Evolutionary conservation across 2,329 filamentous ascomycete genomes (phyloP).

Genomic region (Fusarium gaditjirri): DNA sequence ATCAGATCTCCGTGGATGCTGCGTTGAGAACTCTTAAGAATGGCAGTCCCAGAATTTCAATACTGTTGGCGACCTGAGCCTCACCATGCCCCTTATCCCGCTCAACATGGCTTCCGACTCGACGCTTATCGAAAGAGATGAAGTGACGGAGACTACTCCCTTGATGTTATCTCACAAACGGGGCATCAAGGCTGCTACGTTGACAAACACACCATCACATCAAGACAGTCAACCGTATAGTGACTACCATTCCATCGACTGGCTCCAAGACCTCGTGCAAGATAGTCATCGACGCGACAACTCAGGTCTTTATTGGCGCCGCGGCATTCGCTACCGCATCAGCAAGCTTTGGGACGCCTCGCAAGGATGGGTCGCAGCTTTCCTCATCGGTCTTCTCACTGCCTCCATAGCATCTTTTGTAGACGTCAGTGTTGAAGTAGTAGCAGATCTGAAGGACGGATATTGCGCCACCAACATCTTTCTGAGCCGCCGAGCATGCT

Average conservation of each 20-base stretch:
- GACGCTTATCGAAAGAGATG: neutral
- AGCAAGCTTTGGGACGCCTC: constrained; percentile 3
- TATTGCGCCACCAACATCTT: constrained; percentile 11
- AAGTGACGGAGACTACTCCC: neutral
- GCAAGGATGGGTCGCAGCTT: constrained; percentile 27
- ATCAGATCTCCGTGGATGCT: neutral
- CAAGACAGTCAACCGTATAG: constrained; percentile 54
- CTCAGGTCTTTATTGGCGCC: neutral
- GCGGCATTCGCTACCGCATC: neutral
- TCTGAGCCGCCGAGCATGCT: constrained; percentile 16
- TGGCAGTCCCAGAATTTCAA: neutral
- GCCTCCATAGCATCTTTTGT: constrained; percentile 13
- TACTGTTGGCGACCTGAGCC: neutral
- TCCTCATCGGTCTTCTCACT: constrained; percentile 22
- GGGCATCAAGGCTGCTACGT: fast-evolving
- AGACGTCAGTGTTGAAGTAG: constrained; percentile 27
- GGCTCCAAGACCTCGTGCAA: constrained; percentile 66
- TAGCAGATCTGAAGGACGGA: constrained; percentile 31
- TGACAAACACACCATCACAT: fast-evolving
- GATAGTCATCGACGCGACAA: neutral
- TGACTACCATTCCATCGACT: constrained; percentile 71
- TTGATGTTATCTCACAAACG: neutral
- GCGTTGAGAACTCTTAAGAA: neutral
- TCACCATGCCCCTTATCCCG: neutral
- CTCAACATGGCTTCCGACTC: neutral